phyloP scores from a whole-genome alignment of 2,329 filamentous ascomycete genomes.

The Arthrobotrys megalospora region DNA sequence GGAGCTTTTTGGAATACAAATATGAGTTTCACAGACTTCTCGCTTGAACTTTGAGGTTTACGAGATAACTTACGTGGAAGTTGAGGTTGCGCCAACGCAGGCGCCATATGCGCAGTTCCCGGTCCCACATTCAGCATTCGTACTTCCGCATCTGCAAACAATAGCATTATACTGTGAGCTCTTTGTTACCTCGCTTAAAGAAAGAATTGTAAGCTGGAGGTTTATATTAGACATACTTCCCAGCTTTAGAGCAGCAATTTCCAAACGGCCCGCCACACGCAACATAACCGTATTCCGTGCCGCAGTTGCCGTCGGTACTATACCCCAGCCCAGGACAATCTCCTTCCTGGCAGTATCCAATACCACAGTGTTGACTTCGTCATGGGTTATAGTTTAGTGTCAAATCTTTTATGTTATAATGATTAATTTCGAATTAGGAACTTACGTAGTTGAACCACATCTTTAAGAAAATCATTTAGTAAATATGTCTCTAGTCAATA shows the following conservation, averaged over 20 bases:
- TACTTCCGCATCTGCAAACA: conserved; percentile 13
- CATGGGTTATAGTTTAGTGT: too few relatives aligned
- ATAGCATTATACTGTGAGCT: background rate
- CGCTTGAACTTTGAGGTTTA: too few relatives aligned
- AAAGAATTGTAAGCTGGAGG: too few relatives aligned
- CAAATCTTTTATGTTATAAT: too few relatives aligned
- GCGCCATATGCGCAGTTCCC: conserved; percentile 21
- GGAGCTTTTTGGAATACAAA: background rate
- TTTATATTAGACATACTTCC: conserved; percentile 5
- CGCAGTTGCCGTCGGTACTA: conserved; percentile 41
- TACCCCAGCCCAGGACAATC: conserved; percentile 32
- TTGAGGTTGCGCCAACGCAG: conserved; percentile 3
- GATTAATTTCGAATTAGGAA: too few relatives aligned
- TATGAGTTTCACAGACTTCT: too few relatives aligned
- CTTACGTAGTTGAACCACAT: too few relatives aligned
- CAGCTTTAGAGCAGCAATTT: conserved; percentile 29
- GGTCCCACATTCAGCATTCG: conserved; percentile 10
- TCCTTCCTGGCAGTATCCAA: conserved; percentile 24
- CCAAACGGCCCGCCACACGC: conserved; percentile 25
- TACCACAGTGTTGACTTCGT: conserved; percentile 9
- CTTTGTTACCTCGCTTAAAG: too few relatives aligned
- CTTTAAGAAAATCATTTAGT: too few relatives aligned
- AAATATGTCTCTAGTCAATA: too few relatives aligned
- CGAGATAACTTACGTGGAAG: conserved; percentile 6
- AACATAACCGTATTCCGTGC: conserved; percentile 13